Evolutionary conservation across 768 basidiomycete species (phyloP), one percentile per base, ranked within the genome.

Genomic region (Hypholoma fasciculare): DNA sequence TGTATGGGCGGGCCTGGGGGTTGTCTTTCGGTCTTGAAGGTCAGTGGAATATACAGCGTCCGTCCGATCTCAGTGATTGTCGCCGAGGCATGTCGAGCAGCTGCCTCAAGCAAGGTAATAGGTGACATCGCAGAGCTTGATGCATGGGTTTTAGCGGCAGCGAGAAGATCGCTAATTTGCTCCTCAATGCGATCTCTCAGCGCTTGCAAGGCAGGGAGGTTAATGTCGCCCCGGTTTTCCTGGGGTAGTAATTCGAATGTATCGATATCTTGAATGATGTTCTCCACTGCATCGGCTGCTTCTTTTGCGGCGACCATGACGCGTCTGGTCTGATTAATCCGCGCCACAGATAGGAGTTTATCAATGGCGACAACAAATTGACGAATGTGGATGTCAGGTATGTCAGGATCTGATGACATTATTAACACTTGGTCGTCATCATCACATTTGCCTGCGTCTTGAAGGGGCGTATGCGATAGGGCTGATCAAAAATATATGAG

Each of bases 71-170:
- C 96, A 7, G 96, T 94, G 52, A 98, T 75, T 4, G 91, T 90
- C 2, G 82, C 80, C 2, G 93, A 90, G 44, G 97, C 89, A 65
- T 98, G 96, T 67, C 93, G 94, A 1, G 96, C 93, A 6, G 97
- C 97, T 6, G 95, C 96, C 66, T 99, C 97, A 55, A 99, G 79
- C 49, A 99, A 76, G 63, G 91, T 94, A 66, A 98, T 95, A 12
- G 97, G 96, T 0, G 92, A 89, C 77, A 98, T 84, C 17, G 96
- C 96, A 23, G 90, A 86, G 60, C 92, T 89, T 43, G 90, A 91
- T 5, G 95, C 96, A 68, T 98, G 96, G 38, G 92, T 96, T 73
- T 90, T 91, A 30, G 89, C 83, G 17, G 94, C 95, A 4, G 87
- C 83, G 40, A 92, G 90, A 42, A 99, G 87, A 68, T 94, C 93